A percentile compares a stretch with the other conserved stretches of the same genome.
phyloP scores from a whole-genome alignment of 805 yeast genomes.

The Pichia scutulata region DNA sequence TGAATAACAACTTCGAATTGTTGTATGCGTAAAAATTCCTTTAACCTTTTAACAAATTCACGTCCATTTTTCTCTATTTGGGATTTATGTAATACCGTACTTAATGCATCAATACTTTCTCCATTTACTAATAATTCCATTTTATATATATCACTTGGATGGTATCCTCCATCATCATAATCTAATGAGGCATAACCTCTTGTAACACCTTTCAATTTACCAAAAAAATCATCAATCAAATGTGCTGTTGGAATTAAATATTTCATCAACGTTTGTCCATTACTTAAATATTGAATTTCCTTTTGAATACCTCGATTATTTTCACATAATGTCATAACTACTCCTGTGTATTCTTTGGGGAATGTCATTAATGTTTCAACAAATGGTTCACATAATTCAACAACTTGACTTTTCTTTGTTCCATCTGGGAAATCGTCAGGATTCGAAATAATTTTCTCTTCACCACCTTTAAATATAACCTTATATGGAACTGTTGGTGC shows the following conservation, averaged over 20 bases:
- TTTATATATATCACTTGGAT: slow-evolving; percentile 71
- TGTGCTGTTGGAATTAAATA: slow-evolving; percentile 83
- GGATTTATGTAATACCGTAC: slow-evolving; percentile 80
- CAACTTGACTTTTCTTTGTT: slow-evolving; percentile 32
- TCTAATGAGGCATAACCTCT: slow-evolving; percentile 92
- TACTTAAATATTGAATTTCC: slow-evolving; percentile 66
- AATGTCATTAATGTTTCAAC: slow-evolving; percentile 87
- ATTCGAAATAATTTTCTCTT: slow-evolving; percentile 62
- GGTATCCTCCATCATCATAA: slow-evolving; percentile 89
- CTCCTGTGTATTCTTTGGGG: slow-evolving; percentile 83
- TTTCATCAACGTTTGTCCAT: slow-evolving; percentile 74
- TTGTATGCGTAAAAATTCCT: slow-evolving; percentile 71
- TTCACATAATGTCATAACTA: slow-evolving; percentile 81
- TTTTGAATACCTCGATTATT: slow-evolving; percentile 75
- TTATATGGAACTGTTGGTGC: slow-evolving; percentile 95
- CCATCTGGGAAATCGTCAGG: slow-evolving; percentile 89
- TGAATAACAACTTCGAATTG: slow-evolving; percentile 90
- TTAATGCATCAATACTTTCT: slow-evolving; percentile 80
- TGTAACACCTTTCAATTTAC: slow-evolving; percentile 81
- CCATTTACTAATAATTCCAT: slow-evolving; percentile 88
- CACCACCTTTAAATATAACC: slow-evolving; percentile 59
- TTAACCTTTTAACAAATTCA: slow-evolving; percentile 77
- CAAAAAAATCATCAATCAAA: slow-evolving; percentile 91
- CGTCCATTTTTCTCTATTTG: slow-evolving; percentile 68
- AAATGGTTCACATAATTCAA: slow-evolving; percentile 69